Base-by-base conservation (phyloP, 106 monocot genomes). In the Dioscorea zingiberensis region DNA sequence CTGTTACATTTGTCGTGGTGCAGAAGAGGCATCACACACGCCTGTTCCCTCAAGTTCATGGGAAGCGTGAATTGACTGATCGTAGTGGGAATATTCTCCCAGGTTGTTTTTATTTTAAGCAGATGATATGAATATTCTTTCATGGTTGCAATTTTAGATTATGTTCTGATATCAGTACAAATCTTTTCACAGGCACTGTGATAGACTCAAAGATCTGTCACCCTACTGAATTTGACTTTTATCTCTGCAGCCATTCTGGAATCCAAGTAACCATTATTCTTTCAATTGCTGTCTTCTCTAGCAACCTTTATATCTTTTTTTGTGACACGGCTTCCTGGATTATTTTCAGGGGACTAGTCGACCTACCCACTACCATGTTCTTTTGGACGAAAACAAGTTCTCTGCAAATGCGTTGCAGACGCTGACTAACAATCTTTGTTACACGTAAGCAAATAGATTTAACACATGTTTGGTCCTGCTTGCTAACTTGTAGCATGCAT, bases 21-120 rank as follows among this genome's bases (percentile, higher is more conserved):
- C 94, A 94, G 54, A 94, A 90, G 69, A 73, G 90, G 60, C 94
- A 94, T 66, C 94, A 94, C 68, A 94, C 94, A 4, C 70, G 94
- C 0, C 61, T 94, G 58, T 94, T 94, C 54, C 84, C 87, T 24
- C 60, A 69, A 17, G 57, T 30, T 21, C 57, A 69, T 60, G 57
- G n/a, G n/a, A n/a, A n/a, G n/a, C n/a, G n/a, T n/a, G n/a, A 80
- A 13, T 18, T 60, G 47, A 83, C 71, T 24, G 94, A 94, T 49
- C 78, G 59, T 69, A 90, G 87, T 63, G 93, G 89, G 13, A 86
- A 94, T 59, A 79, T 94, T 21, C 12, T 77, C 0, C 81, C 86
- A 44, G 89, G 89, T 89, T 17, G 26, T 61, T 57, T 13, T 1
- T n/a, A 18, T 19, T 21, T 62, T 27, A 21, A 10, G 23, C 17